Conservation (phyloP, 148 eudicot species). For the Salicornia ramosissima region DNA sequence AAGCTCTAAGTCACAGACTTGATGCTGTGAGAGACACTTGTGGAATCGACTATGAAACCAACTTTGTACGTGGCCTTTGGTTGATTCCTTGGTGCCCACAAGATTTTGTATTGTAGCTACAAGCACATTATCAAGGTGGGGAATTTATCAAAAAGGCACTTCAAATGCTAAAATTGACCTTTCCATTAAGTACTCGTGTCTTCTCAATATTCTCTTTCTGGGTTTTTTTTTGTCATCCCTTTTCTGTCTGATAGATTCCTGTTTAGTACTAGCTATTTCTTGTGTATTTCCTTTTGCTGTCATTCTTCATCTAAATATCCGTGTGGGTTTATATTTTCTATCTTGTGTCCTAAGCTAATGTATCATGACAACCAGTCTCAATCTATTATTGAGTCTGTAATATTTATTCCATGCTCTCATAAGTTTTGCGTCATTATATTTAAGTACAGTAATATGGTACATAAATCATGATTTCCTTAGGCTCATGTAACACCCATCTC, state of each 20-base stretch:
- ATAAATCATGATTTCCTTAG: not conserved
- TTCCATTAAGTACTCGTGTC: not conserved
- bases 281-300: not conserved
- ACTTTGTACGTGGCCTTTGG: constrained; percentile 10
- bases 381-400: not conserved
- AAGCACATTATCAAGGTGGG: constrained; percentile 12
- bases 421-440: no score
- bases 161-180: constrained; percentile 17
- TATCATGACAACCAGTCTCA: not conserved
- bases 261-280: constrained; percentile 14
- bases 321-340: not conserved
- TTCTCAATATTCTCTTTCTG: constrained; percentile 12
- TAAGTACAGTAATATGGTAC: no score
- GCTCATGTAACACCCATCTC: not conserved
- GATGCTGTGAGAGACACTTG: constrained; percentile 16
- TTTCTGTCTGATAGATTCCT: not conserved
- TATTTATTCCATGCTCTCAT: not conserved
- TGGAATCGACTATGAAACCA: constrained; percentile 2
- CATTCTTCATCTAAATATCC: not conserved
- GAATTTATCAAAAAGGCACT: constrained; percentile 19
- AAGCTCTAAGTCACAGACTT: constrained; percentile 6
- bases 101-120: constrained; percentile 7
- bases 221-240: constrained; percentile 2
- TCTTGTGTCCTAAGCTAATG: not conserved
- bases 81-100: constrained; percentile 22